phyloP scores from a whole-genome alignment of 108 stramenopile species.

The Pseudonitzschia multistriata region DNA sequence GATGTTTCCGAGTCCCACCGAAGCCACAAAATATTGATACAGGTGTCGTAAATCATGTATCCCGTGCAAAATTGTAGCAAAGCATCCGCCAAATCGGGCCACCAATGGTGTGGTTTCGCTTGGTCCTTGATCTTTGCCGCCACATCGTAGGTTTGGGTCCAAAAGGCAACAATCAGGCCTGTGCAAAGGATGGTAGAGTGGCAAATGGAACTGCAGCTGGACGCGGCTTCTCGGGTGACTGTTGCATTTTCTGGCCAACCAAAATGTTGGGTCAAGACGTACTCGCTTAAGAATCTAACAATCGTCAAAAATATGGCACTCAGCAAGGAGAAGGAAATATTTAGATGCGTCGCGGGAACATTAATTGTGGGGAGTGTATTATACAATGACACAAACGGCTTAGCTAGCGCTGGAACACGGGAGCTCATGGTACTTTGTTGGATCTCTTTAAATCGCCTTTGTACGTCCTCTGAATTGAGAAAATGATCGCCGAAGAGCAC shows the following conservation, averaged over 20 bases:
- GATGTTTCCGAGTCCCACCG: constrained; percentile 4
- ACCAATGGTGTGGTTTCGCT: constrained; percentile 37
- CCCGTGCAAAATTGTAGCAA: constrained; percentile 69
- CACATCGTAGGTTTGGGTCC: constrained; percentile 33
- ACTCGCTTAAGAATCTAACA: constrained; percentile 23
- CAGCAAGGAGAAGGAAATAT: constrained; percentile 34
- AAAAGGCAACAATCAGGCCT: constrained; percentile 36
- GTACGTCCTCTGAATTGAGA: too few relatives aligned
- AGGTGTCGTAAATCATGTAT: constrained; percentile 70
- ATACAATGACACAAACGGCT: constrained; percentile 24
- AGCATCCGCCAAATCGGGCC: constrained; percentile 52
- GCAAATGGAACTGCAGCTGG: constrained; percentile 30
- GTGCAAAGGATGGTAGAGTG: constrained; percentile 50
- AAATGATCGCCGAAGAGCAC: too few relatives aligned
- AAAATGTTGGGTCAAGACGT: constrained; percentile 18
- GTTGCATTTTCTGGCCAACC: constrained; percentile 29
- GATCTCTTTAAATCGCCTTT: too few relatives aligned
- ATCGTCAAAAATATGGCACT: constrained; percentile 31
- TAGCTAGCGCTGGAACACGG: constrained; percentile 27
- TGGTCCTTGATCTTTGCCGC: constrained; percentile 20
- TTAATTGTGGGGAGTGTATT: constrained; percentile 38
- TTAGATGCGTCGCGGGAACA: constrained; percentile 36
- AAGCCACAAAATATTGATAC: constrained; percentile 19
- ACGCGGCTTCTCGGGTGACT: constrained; percentile 23
- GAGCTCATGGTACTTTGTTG: neutral